Conservation (phyloP, 805 yeast species). For the Tanozyma kutaoensis region DNA sequence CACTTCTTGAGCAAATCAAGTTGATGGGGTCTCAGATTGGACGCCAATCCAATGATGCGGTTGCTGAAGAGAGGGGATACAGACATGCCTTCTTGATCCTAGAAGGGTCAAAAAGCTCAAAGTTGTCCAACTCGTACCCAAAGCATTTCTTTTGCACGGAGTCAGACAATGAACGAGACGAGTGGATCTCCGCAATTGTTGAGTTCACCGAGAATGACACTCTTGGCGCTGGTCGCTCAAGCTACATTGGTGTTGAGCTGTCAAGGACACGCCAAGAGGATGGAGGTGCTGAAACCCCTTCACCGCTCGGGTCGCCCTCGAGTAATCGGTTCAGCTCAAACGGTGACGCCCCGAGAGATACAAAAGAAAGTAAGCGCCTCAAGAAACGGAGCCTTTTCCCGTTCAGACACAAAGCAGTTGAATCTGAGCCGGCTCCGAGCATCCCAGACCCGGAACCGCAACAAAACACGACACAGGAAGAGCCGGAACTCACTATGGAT, state of each 20-base stretch:
- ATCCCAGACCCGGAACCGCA: conserved; percentile 2
- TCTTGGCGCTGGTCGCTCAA: conserved; percentile 1
- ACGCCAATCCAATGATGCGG: conserved; percentile 28
- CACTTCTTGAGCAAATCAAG: conserved; percentile 36
- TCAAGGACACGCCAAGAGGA: too few relatives aligned
- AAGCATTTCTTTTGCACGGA: conserved; percentile 70
- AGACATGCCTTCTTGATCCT: conserved; percentile 48
- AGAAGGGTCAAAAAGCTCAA: conserved; percentile 27
- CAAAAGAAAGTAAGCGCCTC: conserved; percentile 25
- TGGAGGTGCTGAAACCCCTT: too few relatives aligned
- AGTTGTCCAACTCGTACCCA: conserved; percentile 21
- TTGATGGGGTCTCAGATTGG: conserved; percentile 43
- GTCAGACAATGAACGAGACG: conserved; percentile 60
- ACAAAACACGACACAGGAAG: conserved; percentile 5
- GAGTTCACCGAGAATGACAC: conserved; percentile 14
- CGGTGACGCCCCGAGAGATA: too few relatives aligned
- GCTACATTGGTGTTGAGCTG: too few relatives aligned
- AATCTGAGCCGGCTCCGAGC: background rate
- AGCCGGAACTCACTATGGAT: background rate
- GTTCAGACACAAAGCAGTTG: conserved; percentile 21
- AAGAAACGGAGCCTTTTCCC: conserved; percentile 52
- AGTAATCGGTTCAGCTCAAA: too few relatives aligned
- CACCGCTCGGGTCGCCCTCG: too few relatives aligned
- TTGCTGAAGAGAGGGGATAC: conserved; percentile 34
- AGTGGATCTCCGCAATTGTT: conserved; percentile 43